Percentiles rank a stretch among this genome's conserved stretches.
Conservation (phyloP, 108 stramenopile genomes). For the Hondaea fermentalgiana region DNA sequence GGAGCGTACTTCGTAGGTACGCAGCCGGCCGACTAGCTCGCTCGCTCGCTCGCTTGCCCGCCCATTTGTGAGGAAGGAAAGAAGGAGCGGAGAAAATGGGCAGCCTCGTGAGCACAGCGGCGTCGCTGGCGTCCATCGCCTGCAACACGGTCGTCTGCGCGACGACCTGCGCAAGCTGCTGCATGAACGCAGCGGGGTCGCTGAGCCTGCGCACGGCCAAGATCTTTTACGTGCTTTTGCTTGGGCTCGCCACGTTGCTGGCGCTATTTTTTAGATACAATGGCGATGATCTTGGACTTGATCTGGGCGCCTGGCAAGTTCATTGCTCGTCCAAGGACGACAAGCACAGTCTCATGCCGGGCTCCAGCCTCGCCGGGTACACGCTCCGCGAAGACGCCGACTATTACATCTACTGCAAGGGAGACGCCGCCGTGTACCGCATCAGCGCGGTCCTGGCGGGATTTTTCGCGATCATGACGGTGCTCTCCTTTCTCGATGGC, state of each 20-base stretch:
- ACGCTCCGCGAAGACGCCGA: not conserved
- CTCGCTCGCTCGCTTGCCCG: too few species aligned
- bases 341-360: not conserved
- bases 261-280: not conserved
- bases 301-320: not conserved
- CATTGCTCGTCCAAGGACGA: not conserved
- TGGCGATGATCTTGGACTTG: not conserved
- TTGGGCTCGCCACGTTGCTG: not conserved
- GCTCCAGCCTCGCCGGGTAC: not conserved
- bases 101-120: not conserved
- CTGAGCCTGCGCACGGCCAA: not conserved
- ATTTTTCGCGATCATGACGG: not conserved
- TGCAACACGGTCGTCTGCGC: not conserved
- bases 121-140: not conserved
- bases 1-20: too few species aligned
- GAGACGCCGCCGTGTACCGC: not conserved
- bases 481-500: not conserved
- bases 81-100: not conserved
- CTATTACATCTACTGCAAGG: not conserved
- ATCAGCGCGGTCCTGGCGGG: not conserved
- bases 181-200: not conserved
- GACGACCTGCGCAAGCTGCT: not conserved
- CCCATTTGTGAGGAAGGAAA: not conserved
- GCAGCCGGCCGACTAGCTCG: too few species aligned
- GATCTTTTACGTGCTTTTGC: not conserved